Base-by-base conservation (phyloP, 129 eudicot genomes). In the Cynara cardunculus region DNA sequence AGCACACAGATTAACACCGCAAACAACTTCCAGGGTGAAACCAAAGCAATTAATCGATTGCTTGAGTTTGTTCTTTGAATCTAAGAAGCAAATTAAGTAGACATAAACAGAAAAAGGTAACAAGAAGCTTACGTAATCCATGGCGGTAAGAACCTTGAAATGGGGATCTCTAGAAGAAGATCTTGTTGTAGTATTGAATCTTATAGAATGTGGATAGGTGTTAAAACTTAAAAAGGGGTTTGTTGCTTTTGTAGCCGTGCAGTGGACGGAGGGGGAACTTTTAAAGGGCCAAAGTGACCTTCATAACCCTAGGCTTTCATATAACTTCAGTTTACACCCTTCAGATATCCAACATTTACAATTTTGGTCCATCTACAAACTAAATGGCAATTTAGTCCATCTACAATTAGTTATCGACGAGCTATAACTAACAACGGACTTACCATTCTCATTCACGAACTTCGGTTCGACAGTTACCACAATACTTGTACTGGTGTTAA, bases 111-210 rank as follows among this genome's bases (percentile, higher is more conserved):
- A 30, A 70, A 70, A 30, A 25, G 22, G 24, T 12, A 27, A 26
- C 1, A n/a, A 6, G 22, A 21, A 41, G 34, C 78, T 72, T 83
- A 83, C 86, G 22, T 82, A 75, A 35, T 76, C 79, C 86, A 83
- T 83, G 74, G 69, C 21, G 21, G 34, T 10, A 69, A 49, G 76
- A 81, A 34, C n/a, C 1, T 28, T 30, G 24, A 74, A 65, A 24
- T 74, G 39, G 71, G 73, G 72, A 30, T 73, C 79, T 73, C 37
- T 34, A 62, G 81, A 49, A 3, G 34, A 79, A 21, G 75, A 72
- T 73, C 3, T 56, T 12, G 11, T 26, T 7, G 24, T 11, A 56
- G 41, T 26, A 26, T 19, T 83, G 86, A 83, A 77, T 83, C 74
- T 71, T 9, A 26, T 12, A 67, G 64, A 76, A 82, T 75, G 76